These are phyloP conservation scores for Cryptosporidium parvum DNA, from an alignment of 169 alveolate genomes.

Conservation along the genomic window DNA sequence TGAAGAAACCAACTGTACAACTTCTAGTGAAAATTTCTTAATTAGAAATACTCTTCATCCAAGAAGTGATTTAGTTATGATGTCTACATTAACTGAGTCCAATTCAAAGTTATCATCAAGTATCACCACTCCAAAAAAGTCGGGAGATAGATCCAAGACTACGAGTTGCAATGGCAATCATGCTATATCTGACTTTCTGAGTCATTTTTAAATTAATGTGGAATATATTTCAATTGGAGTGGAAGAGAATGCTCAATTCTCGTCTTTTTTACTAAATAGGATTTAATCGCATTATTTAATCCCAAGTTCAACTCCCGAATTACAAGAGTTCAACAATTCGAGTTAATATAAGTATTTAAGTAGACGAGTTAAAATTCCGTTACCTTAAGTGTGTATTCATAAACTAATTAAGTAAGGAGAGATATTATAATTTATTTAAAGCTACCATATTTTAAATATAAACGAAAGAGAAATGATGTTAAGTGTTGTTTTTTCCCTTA, in stretches of 20 bases:
- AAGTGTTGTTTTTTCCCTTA: background rate
- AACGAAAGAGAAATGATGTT: background rate
- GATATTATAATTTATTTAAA: background rate
- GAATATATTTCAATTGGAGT: background rate
- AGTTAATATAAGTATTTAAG: background rate
- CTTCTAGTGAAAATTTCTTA: conserved; percentile 36
- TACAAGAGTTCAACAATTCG: background rate
- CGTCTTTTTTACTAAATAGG: background rate
- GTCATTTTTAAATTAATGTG: background rate
- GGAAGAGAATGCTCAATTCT: background rate
- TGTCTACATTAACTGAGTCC: conserved; percentile 25
- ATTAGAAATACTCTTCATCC: conserved; percentile 2
- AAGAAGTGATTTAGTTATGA: background rate
- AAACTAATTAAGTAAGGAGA: conserved; percentile 2
- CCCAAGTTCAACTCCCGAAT: background rate
- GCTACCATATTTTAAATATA: background rate
- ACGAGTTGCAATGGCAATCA: conserved; percentile 4
- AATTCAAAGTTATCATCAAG: conserved; percentile 32
- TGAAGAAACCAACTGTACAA: conserved; percentile 50
- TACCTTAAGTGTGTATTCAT: background rate
- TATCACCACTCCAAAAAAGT: conserved; percentile 26
- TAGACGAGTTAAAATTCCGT: conserved; percentile 8
- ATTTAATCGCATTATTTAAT: background rate
- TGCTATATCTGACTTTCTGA: background rate
- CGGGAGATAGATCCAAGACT: background rate